Conservation (phyloP, 176 grass and related monocot genomes). For the Guadua angustifolia region DNA sequence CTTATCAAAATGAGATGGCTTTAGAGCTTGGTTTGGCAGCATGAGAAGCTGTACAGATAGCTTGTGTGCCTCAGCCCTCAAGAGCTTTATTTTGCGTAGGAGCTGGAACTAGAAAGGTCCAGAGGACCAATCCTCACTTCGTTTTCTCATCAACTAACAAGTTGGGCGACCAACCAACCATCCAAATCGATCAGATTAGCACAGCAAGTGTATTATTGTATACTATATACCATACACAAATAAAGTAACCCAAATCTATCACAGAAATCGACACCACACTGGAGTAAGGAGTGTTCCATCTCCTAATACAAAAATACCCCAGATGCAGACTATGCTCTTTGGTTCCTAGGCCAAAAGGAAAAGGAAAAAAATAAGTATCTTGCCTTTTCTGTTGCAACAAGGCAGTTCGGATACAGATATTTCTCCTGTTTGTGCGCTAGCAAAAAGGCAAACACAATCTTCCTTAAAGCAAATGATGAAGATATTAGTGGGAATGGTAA, state of each 20-base stretch:
- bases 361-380: too few species aligned
- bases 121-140: not conserved
- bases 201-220: not conserved
- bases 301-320: not conserved
- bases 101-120: not conserved
- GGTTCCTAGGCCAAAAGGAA: not conserved
- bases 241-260: not conserved
- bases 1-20: too few species aligned
- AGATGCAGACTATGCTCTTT: not conserved
- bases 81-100: conserved; percentile 21
- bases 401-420: not conserved
- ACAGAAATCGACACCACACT: not conserved
- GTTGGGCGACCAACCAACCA: not conserved
- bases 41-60: not conserved
- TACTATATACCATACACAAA: not conserved
- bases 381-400: not conserved
- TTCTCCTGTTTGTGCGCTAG: too few species aligned
- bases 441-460: not conserved
- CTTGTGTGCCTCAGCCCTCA: not conserved
- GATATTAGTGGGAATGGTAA: not conserved
- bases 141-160: conserved; percentile 31
- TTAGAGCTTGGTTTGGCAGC: too few species aligned
- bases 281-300: not conserved
- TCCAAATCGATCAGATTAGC: conserved; percentile 18
- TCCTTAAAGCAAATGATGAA: not conserved